Conservation (phyloP, 306 rosid species). For the Prunus dulcis region DNA sequence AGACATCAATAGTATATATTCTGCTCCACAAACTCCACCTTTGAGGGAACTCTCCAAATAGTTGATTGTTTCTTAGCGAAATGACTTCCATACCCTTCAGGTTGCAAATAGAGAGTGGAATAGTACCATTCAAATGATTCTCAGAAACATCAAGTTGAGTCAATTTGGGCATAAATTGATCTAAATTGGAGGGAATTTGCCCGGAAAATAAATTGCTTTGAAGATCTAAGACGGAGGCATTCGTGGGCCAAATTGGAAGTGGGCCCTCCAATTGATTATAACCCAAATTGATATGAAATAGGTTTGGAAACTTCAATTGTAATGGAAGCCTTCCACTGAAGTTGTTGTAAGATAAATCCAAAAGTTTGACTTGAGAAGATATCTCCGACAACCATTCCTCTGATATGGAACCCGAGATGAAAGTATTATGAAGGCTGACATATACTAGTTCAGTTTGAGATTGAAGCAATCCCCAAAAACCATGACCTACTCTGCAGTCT, state of each 20-base stretch:
- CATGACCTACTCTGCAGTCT: neutral
- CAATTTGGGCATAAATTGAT: neutral
- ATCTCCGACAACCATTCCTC: too few relatives aligned
- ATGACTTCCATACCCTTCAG: rapidly evolving
- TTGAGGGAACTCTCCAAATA: neutral
- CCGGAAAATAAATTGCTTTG: too few relatives aligned
- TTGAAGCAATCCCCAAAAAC: neutral
- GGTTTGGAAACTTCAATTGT: neutral
- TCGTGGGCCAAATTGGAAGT: neutral
- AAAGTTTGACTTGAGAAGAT: too few relatives aligned
- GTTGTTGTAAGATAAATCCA: conserved; percentile 9
- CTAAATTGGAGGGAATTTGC: too few relatives aligned
- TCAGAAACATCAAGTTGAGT: neutral
- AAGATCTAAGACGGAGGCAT: neutral
- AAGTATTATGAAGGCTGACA: too few relatives aligned
- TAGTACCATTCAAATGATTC: neutral
- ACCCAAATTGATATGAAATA: neutral
- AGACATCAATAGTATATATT: rapidly evolving
- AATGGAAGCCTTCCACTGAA: neutral
- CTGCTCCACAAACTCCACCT: neutral
- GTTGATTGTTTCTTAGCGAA: neutral
- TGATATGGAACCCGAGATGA: too few relatives aligned
- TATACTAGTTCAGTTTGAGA: neutral
- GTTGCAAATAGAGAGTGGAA: neutral
- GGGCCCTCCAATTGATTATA: neutral